Conservation (phyloP, 257 asterid genomes). For the Lycium ferocissimum region DNA sequence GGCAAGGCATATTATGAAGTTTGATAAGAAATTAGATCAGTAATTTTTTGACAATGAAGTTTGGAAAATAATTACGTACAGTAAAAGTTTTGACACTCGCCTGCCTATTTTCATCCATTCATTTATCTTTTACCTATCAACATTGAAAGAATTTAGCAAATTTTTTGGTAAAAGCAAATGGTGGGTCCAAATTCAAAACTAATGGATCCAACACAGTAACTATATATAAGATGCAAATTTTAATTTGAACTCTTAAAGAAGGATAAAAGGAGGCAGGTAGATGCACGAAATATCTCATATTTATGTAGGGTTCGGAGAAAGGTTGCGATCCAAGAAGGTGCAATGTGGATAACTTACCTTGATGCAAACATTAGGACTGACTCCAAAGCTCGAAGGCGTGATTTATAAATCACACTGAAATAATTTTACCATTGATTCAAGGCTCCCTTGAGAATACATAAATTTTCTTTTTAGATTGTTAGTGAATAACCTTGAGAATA, state of each 20-base stretch:
- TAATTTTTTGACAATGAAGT: constrained; percentile 22
- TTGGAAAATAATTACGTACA: not conserved
- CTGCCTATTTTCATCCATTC: not conserved
- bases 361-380: not conserved
- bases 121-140: constrained; percentile 24
- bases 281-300: not conserved
- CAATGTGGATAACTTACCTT: not conserved
- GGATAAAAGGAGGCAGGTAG: not conserved
- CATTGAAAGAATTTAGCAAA: not conserved
- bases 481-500: too few species aligned
- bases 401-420: not conserved
- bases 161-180: not conserved
- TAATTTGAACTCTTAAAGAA: not conserved
- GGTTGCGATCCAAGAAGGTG: accelerated
- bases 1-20: not conserved
- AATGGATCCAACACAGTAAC: constrained; percentile 20
- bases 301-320: not conserved
- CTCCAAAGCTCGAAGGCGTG: accelerated
- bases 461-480: too few species aligned
- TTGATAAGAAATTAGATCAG: not conserved
- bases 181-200: constrained; percentile 15
- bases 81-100: not conserved
- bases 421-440: not conserved
- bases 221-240: not conserved
- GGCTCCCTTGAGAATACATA: not conserved